Conservation (phyloP, 2,329 filamentous ascomycete species). For the Paracoccidioides brasiliensis region DNA sequence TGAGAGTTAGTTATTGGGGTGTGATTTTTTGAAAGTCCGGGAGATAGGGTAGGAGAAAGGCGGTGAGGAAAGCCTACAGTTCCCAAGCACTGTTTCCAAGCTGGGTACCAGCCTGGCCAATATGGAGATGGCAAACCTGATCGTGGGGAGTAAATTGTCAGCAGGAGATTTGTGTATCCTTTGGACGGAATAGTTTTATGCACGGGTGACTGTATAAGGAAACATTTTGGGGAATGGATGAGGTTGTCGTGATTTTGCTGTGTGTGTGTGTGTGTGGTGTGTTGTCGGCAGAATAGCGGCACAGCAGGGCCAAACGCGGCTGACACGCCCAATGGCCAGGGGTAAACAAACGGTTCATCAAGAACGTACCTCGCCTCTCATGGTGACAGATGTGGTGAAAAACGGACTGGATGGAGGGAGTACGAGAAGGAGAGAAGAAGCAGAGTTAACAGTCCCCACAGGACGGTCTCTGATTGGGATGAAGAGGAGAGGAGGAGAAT, state of each 20-base stretch:
- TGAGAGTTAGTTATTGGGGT: background rate
- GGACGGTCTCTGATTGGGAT: background rate
- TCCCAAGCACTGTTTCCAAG: constrained; percentile 58
- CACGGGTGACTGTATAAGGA: no score
- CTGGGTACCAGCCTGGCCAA: constrained; percentile 55
- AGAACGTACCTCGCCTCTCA: constrained; percentile 25
- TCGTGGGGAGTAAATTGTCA: constrained; percentile 1
- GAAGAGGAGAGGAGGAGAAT: constrained; percentile 2
- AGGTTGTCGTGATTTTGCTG: background rate
- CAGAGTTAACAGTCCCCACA: background rate
- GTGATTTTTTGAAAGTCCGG: background rate
- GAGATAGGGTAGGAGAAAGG: background rate
- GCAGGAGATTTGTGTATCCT: background rate
- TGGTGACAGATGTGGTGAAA: constrained; percentile 13
- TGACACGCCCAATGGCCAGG: constrained; percentile 12
- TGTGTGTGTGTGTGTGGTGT: constrained; percentile 7
- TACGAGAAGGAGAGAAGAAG: background rate
- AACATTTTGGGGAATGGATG: no score
- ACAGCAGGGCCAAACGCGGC: background rate
- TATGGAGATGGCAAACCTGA: constrained; percentile 53
- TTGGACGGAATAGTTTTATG: no score
- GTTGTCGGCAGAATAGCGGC: background rate
- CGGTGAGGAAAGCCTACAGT: constrained; percentile 39
- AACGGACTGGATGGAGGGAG: background rate
- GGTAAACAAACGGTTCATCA: constrained; percentile 12